Evolutionary conservation across 805 yeast genomes (phyloP).

Genomic region (Torulaspora quercuum): DNA sequence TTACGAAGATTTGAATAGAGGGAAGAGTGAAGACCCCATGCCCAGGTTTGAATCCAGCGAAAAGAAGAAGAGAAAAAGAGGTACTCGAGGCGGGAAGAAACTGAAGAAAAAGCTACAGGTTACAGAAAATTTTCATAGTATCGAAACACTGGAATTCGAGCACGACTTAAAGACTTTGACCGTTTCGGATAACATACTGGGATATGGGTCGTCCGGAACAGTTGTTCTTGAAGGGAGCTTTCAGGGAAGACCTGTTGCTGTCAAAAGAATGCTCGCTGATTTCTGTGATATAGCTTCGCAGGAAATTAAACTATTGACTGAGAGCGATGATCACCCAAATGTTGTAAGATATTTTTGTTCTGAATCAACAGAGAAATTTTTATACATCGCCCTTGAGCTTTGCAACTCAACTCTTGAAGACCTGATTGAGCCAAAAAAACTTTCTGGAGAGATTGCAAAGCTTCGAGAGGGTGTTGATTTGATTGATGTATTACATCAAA

Average conservation of each 20-base stretch:
- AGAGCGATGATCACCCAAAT: slow-evolving; percentile 95
- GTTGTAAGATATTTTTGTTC: slow-evolving; percentile 91
- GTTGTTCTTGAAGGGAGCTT: slow-evolving; percentile 87
- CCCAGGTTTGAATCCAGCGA: too few relatives aligned
- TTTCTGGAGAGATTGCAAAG: slow-evolving; percentile 35
- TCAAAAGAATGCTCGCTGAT: slow-evolving; percentile 87
- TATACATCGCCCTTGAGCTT: slow-evolving; percentile 88
- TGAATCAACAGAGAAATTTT: slow-evolving; percentile 81
- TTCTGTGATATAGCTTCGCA: slow-evolving; percentile 92
- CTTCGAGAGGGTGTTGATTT: slow-evolving; percentile 46
- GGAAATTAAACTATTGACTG: slow-evolving; percentile 82
- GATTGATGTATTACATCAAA: slow-evolving; percentile 61
- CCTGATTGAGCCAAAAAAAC: slow-evolving; percentile 55
- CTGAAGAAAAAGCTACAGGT: slow-evolving; percentile 34
- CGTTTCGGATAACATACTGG: slow-evolving; percentile 73
- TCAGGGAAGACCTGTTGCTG: slow-evolving; percentile 93
- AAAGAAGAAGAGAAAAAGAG: slow-evolving; percentile 67
- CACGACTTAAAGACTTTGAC: slow-evolving; percentile 48
- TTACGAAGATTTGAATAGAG: background rate
- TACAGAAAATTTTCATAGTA: slow-evolving; percentile 6
- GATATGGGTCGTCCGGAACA: slow-evolving; percentile 96
- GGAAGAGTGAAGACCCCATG: background rate
- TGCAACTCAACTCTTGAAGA: slow-evolving; percentile 90
- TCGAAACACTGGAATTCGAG: slow-evolving; percentile 22
- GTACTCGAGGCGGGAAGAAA: slow-evolving; percentile 79